Conservation (phyloP, 345 rosid genomes). For the Syzygium grande region DNA sequence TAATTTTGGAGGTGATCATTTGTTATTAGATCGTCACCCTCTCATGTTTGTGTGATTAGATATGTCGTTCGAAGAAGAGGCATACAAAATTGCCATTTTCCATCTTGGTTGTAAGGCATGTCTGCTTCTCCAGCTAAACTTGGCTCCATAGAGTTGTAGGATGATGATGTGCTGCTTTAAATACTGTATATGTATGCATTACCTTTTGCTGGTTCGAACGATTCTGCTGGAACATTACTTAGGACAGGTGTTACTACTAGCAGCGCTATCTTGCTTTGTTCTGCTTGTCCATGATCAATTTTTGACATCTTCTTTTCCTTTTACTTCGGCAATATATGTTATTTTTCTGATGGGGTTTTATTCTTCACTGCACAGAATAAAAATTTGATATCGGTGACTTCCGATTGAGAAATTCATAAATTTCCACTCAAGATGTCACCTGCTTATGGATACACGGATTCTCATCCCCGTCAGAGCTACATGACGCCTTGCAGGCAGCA, state of each 20-base stretch:
- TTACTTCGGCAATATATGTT: not conserved
- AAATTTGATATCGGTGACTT: not conserved
- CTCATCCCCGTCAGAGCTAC: not conserved
- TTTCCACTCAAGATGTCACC: not conserved
- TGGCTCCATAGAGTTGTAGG: not conserved
- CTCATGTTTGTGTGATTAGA: not conserved
- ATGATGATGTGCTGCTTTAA: not conserved
- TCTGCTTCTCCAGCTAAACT: not conserved
- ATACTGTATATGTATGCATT: not conserved
- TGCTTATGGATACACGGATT: not conserved
- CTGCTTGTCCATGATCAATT: not conserved
- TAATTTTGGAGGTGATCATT: not conserved
- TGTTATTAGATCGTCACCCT: not conserved
- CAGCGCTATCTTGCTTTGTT: not conserved
- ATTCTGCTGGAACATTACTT: not conserved
- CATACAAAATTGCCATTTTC: not conserved
- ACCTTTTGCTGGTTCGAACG: not conserved
- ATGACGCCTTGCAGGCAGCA: not conserved
- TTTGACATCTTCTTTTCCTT: not conserved
- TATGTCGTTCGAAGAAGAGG: not conserved
- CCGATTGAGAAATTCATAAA: not conserved
- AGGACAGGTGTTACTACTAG: not conserved
- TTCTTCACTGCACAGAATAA: not conserved
- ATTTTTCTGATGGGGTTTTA: not conserved
- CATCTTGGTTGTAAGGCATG: not conserved